Percentiles rank a stretch among this genome's conserved stretches.
Evolutionary conservation across 1,284 basidiomycete genomes (phyloP).

Genomic region (Xerocomus cyaneibrunnescens): DNA sequence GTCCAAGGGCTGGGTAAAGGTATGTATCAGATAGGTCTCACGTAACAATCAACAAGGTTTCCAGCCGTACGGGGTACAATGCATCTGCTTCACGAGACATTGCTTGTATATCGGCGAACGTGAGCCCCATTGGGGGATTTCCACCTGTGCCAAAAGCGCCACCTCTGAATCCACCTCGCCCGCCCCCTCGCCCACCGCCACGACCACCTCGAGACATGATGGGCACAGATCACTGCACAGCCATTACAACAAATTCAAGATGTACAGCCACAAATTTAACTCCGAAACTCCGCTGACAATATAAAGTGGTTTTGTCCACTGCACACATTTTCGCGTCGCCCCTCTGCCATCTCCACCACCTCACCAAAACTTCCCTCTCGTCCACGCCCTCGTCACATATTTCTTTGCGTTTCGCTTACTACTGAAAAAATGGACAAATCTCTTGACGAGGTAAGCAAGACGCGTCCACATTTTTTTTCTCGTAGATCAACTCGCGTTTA

Average conservation of each 20-base stretch:
- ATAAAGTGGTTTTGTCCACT: slow-evolving; percentile 13
- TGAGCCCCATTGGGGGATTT: slow-evolving; percentile 73
- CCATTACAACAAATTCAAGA: slow-evolving; percentile 10
- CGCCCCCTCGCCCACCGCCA: slow-evolving; percentile 51
- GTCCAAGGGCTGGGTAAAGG: slow-evolving; percentile 50
- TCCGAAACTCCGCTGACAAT: slow-evolving; percentile 30
- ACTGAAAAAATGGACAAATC: slow-evolving; percentile 75
- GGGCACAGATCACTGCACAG: slow-evolving; percentile 11
- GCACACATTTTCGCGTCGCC: slow-evolving; percentile 23
- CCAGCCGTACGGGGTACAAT: slow-evolving; percentile 68
- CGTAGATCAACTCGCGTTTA: slow-evolving; percentile 36
- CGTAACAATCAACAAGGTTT: slow-evolving; percentile 15
- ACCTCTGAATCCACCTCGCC: slow-evolving; percentile 52
- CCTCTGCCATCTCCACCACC: slow-evolving; percentile 30
- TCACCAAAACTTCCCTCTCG: not conserved
- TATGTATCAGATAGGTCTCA: slow-evolving; percentile 18
- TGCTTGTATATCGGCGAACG: slow-evolving; percentile 73
- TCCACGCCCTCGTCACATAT: not conserved
- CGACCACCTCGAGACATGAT: slow-evolving; percentile 63
- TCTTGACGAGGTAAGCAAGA: slow-evolving; percentile 76
- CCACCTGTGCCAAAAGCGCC: slow-evolving; percentile 48
- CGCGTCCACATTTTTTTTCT: slow-evolving; percentile 13
- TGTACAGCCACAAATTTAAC: slow-evolving; percentile 15
- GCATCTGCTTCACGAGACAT: slow-evolving; percentile 71
- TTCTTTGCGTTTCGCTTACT: not conserved